A percentile compares a stretch with the other conserved stretches of the same genome.
These are phyloP conservation scores for Phialocephala sp. DNA, from an alignment of 2,329 filamentous ascomycete genomes.

Conservation along the genomic window DNA sequence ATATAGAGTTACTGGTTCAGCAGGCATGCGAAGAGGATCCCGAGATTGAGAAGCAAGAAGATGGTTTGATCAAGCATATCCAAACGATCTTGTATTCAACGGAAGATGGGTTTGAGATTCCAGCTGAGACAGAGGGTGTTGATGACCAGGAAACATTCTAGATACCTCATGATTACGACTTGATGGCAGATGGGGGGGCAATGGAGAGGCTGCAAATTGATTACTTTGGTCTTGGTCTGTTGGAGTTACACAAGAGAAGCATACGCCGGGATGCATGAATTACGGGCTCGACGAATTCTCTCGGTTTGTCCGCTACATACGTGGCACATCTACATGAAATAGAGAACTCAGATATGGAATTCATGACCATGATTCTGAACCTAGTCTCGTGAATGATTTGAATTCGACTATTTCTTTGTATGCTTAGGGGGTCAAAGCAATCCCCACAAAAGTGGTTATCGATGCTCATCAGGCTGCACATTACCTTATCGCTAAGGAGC, in stretches of 20 bases:
- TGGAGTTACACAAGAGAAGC: slow-evolving; percentile 37
- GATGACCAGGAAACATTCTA: slow-evolving; percentile 84
- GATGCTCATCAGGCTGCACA: slow-evolving; percentile 9
- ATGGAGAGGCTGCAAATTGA: slow-evolving; percentile 29
- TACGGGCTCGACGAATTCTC: slow-evolving; percentile 30
- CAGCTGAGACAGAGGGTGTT: slow-evolving; percentile 68
- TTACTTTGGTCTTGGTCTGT: slow-evolving; percentile 33
- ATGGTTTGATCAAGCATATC: slow-evolving; percentile 91
- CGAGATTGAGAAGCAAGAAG: slow-evolving; percentile 91
- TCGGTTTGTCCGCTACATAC: slow-evolving; percentile 30
- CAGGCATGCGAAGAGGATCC: slow-evolving; percentile 91
- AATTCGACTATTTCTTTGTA: not conserved
- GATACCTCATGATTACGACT: slow-evolving; percentile 33
- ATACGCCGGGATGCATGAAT: slow-evolving; percentile 34
- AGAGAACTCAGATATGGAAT: slow-evolving; percentile 26
- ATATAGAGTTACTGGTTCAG: slow-evolving; percentile 95
- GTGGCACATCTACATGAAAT: slow-evolving; percentile 25
- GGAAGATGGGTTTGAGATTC: slow-evolving; percentile 91
- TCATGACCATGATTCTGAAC: not conserved
- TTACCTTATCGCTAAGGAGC: slow-evolving; percentile 15
- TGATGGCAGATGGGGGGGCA: slow-evolving; percentile 27
- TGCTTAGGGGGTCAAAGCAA: slow-evolving; percentile 21
- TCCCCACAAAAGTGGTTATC: slow-evolving; percentile 13
- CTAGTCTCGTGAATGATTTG: not conserved
- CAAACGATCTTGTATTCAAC: slow-evolving; percentile 97